Evolutionary conservation across 257 asterid genomes (phyloP), one percentile per base, ranked within the genome.

Genomic region (Avicennia marina): DNA sequence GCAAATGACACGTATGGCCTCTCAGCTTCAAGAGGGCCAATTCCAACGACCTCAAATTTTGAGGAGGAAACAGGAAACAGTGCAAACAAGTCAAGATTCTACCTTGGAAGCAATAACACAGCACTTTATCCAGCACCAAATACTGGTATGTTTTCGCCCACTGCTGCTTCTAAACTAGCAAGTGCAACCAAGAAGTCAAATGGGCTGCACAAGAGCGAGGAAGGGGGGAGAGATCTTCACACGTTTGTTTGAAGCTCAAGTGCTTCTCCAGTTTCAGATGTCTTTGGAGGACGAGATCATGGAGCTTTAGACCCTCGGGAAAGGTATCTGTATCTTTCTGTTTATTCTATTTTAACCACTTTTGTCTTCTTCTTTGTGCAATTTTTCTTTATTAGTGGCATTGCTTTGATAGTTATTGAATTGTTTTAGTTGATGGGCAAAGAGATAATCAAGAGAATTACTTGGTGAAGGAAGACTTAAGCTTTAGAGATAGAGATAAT

Each of bases 161-260:
- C 71, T 6, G 50, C 49, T 10, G 78, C 62, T 3, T 48, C 84
- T 0, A 76, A 76, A 19, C 72, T 67, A n/a, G 72, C 66, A 31
- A 66, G 62, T 1, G 71, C 60, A 45, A 21, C 3, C 4, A 83
- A 83, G 81, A 76, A 78, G 64, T 50, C 70, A 5, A 75, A 74
- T 53, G 94, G 83, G 4, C 75, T 74, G 62, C 61, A 60, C 19
- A 72, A 67, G 58, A 56, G 33, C 77, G n/a, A 22, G 5, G 95
- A 83, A n/a, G 71, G 53, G 20, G 94, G 89, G 2, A 85, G 78
- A 61, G 98, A 91, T 74, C 81, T 88, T n/a, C 98, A 91, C 50
- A 91, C 88, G 98, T 91, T 91, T 66, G 98, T 91, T 3, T 91
- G 98, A 96, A 91, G 96, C 56, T 85, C 96, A 0, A 91, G 98